Percentiles rank a stretch among this genome's conserved stretches.
These are phyloP conservation scores for Nematodospora valgi DNA, from an alignment of 805 yeast species.

Conservation along the genomic window DNA sequence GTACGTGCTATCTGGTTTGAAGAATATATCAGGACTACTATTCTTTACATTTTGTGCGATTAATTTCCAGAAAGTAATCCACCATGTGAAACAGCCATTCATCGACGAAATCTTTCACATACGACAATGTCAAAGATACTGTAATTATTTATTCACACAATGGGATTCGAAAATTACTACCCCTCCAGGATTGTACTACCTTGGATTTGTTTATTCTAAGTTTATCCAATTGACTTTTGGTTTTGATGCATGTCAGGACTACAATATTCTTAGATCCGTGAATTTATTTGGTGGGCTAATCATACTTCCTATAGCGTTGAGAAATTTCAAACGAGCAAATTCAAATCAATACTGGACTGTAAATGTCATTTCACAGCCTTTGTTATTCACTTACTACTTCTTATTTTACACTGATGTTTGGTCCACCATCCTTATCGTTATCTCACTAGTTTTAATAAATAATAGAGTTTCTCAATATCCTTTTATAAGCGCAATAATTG, in stretches of 20 bases:
- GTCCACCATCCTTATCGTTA: slow-evolving; percentile 70
- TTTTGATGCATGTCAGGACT: slow-evolving; percentile 13
- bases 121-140: slow-evolving; percentile 69
- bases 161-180: slow-evolving; percentile 95
- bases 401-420: slow-evolving; percentile 92
- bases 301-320: slow-evolving; percentile 47
- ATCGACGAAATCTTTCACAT: slow-evolving; percentile 86
- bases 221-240: slow-evolving; percentile 19
- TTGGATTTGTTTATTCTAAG: slow-evolving; percentile 39
- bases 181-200: slow-evolving; percentile 83
- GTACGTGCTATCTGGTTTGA: slow-evolving; percentile 1
- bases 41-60: slow-evolving; percentile 13
- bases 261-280: slow-evolving; percentile 33
- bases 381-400: slow-evolving; percentile 67
- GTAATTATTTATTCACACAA: slow-evolving; percentile 52
- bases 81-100: slow-evolving; percentile 27
- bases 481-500: slow-evolving; percentile 47
- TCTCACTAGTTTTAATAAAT: slow-evolving; percentile 48
- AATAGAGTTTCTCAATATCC: slow-evolving; percentile 17
- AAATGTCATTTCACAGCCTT: slow-evolving; percentile 53
- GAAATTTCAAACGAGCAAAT: slow-evolving; percentile 9
- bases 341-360: slow-evolving; percentile 21
- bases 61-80: slow-evolving; percentile 16
- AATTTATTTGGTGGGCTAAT: slow-evolving; percentile 66
- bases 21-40: slow-evolving; percentile 1